phyloP scores from a whole-genome alignment of 352 stramenopile genomes.

The Phytophthora rubi region DNA sequence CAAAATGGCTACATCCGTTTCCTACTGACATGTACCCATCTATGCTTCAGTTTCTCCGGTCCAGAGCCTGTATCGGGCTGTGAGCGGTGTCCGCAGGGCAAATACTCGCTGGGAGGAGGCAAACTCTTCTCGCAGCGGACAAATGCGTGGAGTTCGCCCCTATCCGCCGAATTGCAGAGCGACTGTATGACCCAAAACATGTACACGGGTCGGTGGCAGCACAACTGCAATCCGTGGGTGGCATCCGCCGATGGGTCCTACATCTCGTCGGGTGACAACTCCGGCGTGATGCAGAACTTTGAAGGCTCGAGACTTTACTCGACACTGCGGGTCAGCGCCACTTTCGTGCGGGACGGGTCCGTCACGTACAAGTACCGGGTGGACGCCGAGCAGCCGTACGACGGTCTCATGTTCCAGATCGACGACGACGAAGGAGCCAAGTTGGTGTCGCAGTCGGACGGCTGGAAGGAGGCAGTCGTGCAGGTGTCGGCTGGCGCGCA shows the following conservation, averaged over 20 bases:
- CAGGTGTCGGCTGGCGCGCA: constrained; percentile 65
- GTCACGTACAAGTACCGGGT: constrained; percentile 85
- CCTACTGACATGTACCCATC: background rate
- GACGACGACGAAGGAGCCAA: constrained; percentile 62
- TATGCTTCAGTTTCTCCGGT: constrained; percentile 59
- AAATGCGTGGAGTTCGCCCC: constrained; percentile 61
- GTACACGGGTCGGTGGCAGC: constrained; percentile 76
- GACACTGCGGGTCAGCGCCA: constrained; percentile 73
- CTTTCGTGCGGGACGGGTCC: constrained; percentile 72
- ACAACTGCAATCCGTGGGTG: constrained; percentile 79
- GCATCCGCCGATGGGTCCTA: constrained; percentile 59
- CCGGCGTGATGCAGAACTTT: constrained; percentile 66
- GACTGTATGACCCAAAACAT: constrained; percentile 83
- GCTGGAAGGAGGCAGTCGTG: constrained; percentile 70
- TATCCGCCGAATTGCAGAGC: constrained; percentile 69
- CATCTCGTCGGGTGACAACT: constrained; percentile 78
- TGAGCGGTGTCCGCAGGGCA: constrained; percentile 67
- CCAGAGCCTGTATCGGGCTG: constrained; percentile 69
- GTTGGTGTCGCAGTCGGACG: constrained; percentile 70
- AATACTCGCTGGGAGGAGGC: constrained; percentile 83
- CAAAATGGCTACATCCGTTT: background rate
- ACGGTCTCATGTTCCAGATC: constrained; percentile 79
- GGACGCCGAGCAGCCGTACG: constrained; percentile 74
- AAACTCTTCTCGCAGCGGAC: constrained; percentile 77
- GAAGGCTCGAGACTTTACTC: constrained; percentile 76